Evolutionary conservation across 139 green algal species (phyloP).

Genomic region (Tetradesmus lagerheimii): DNA sequence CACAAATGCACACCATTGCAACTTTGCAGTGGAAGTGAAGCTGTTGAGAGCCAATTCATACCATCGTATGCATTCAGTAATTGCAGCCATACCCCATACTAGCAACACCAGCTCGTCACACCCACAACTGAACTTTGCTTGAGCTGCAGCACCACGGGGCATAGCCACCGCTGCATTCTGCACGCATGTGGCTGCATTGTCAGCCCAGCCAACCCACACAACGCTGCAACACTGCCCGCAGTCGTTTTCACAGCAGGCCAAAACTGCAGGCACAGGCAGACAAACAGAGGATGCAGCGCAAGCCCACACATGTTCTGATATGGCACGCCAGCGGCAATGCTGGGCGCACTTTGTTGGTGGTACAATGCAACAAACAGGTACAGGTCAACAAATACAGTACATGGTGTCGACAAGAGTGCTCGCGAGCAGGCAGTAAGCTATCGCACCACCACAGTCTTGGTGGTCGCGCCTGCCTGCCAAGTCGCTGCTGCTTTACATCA

Average conservation of each 20-base stretch:
- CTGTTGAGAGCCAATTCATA: no score
- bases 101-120: no score
- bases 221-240: not conserved
- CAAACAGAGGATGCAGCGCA: not conserved
- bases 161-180: not conserved
- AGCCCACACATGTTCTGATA: not conserved
- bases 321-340: not conserved
- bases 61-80: no score
- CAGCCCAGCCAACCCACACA: not conserved
- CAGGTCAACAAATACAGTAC: constrained; percentile 3
- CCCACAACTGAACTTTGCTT: no score
- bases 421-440: not conserved
- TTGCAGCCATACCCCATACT: no score
- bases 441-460: not conserved
- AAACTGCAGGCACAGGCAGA: not conserved
- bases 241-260: not conserved
- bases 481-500: not conserved
- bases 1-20: not conserved
- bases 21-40: not conserved
- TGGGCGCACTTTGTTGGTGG: not conserved
- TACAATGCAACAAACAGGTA: not conserved
- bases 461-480: not conserved
- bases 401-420: not conserved
- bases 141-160: no score
- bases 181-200: not conserved